Evolutionary conservation across 2,329 filamentous ascomycete species (phyloP), one percentile per base, ranked within the genome.

Genomic region (Venturiaceae sp.): DNA sequence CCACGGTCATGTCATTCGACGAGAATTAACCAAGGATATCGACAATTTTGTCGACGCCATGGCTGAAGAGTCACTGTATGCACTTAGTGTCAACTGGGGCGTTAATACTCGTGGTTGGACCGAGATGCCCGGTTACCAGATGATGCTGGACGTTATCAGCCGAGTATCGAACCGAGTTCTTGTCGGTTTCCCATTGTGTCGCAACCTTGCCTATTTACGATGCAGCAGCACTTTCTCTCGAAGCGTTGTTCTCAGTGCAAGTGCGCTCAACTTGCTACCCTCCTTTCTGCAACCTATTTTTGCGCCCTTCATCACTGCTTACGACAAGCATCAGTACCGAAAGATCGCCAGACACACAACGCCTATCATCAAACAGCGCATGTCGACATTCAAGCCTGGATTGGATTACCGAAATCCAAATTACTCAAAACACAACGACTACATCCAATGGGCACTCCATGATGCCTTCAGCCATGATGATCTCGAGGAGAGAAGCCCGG

Each of bases 1-100:
- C 59, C 74, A 77, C 59, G 72, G 74, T 55, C 70, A 71, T 55
- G 70, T 75, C 5, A 64, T 77, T 16, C 70, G 72, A 53, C 72
- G 71, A 32, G 69, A 73, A 53, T 66, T 79, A 8, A 67, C 73
- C 5, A 67, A 73, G 21, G 69, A 72, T 28, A 61, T 77, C 2
- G 70, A 68, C 23, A 62, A 63, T 1, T 65, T 75, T 16, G 66
- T 74, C 26, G 68, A 69, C 0, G 69, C 67, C 6, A 66, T 75
- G 2, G 66, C 64, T 41, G 71, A 76, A 5, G 75, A 77, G 46
- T 62, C 76, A 0, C 60, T 62, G 0, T 41, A 54, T 8, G 66
- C 66, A 3, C 64, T 77, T 9, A 67, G 71, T 56, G 63, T 67
- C 7, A 59, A 65, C 5, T 69, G 72, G 63, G 75, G 75, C 1